phyloP scores from a whole-genome alignment of 345 rosid genomes.

The Geranium rotundifolium region DNA sequence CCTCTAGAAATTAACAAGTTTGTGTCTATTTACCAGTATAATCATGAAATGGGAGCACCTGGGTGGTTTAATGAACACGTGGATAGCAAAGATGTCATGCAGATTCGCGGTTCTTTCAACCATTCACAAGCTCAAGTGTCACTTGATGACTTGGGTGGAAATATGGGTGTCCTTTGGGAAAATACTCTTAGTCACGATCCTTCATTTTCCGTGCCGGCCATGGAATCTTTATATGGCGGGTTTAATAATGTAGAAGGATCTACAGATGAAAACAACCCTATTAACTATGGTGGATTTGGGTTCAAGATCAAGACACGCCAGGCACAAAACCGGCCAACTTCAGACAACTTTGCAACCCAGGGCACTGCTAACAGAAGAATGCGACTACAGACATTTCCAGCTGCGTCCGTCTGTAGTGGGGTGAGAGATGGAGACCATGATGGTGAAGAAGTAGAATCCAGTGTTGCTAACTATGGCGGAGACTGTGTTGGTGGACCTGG shows the following conservation, averaged over 20 bases:
- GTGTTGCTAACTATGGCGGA: no score
- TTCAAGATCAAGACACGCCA: constrained; percentile 41
- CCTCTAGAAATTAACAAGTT: background rate
- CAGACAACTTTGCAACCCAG: constrained; percentile 21
- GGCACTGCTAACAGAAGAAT: constrained; percentile 36
- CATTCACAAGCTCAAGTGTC: background rate
- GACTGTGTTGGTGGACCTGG: constrained; percentile 22
- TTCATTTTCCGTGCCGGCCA: constrained; percentile 22
- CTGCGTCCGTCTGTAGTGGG: no score
- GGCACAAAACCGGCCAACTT: constrained; percentile 18
- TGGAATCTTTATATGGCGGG: constrained; percentile 23
- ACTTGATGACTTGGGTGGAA: background rate
- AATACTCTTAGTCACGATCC: constrained; percentile 23
- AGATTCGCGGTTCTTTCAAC: background rate
- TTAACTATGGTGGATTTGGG: constrained; percentile 25
- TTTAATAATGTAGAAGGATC: constrained; percentile 23
- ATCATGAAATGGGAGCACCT: constrained; percentile 15
- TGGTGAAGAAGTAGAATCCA: constrained; percentile 5
- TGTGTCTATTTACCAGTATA: constrained; percentile 14
- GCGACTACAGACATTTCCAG: no score
- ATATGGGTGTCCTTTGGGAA: constrained; percentile 8
- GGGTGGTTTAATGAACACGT: background rate
- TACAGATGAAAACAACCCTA: constrained; percentile 12
- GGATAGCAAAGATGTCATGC: background rate
- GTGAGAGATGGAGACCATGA: background rate